phyloP scores from a whole-genome alignment of 2,329 filamentous ascomycete species.

The Aureobasidium vineae region DNA sequence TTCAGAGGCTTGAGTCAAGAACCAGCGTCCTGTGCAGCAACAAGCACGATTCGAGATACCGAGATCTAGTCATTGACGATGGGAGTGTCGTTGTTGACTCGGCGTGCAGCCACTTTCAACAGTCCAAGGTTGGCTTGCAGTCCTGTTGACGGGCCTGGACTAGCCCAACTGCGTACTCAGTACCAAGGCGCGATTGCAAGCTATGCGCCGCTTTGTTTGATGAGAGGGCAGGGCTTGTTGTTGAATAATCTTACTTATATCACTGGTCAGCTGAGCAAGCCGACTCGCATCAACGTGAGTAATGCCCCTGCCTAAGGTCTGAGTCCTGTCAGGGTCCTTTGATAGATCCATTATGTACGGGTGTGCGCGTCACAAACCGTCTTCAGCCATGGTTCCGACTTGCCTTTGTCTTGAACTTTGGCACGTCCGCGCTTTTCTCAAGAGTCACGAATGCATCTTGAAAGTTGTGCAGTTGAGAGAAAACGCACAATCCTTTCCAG shows the following conservation, averaged over 20 bases:
- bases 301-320: not conserved
- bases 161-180: not conserved
- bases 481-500: not conserved
- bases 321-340: constrained; percentile 21
- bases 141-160: not conserved
- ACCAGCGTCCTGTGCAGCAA: not conserved
- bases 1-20: constrained; percentile 1
- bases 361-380: constrained; percentile 22
- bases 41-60: not conserved
- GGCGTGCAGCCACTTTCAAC: not conserved
- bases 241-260: constrained; percentile 13
- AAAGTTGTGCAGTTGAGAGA: not conserved
- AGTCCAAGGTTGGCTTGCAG: not conserved
- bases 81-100: not conserved
- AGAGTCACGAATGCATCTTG: not conserved
- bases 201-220: not conserved
- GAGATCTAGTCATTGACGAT: not conserved
- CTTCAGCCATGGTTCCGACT: not conserved
- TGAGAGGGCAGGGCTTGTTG: not conserved
- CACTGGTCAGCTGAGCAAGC: constrained; percentile 15
- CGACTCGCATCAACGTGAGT: not conserved
- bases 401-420: constrained; percentile 3
- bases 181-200: not conserved
- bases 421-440: not conserved
- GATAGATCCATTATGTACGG: not conserved